Conservation (phyloP, 495 filamentous ascomycete species). For the Annulohypoxylon stygium region DNA sequence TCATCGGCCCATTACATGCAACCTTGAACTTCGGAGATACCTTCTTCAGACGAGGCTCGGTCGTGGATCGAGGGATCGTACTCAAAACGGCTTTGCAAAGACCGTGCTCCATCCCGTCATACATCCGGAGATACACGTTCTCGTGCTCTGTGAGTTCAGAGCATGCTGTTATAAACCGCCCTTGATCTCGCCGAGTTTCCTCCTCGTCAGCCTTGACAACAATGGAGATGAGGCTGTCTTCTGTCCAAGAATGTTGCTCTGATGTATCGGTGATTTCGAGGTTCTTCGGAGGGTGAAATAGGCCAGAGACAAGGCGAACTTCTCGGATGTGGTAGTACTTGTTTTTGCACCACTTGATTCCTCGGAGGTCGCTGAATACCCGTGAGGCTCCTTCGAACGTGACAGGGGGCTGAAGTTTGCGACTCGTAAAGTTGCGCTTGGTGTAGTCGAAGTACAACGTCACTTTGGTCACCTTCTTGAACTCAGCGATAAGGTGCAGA, state of each 20-base stretch:
- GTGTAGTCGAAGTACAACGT: neutral
- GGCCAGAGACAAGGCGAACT: neutral
- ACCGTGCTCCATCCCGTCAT: neutral
- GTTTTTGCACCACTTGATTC: neutral
- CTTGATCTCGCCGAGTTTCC: neutral
- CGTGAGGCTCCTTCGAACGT: neutral
- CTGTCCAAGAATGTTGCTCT: neutral
- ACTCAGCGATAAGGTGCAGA: neutral
- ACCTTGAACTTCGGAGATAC: slow-evolving; percentile 9
- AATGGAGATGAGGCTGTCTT: neutral
- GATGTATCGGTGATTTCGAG: neutral
- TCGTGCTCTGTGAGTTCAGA: neutral
- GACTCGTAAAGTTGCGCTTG: neutral
- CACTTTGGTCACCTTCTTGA: neutral
- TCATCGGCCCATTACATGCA: slow-evolving; percentile 5
- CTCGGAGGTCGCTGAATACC: neutral
- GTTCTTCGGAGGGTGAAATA: neutral
- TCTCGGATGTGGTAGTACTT: neutral
- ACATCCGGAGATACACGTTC: neutral
- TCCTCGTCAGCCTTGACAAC: neutral
- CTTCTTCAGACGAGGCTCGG: neutral
- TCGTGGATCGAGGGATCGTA: neutral
- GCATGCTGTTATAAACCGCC: neutral
- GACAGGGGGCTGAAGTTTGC: neutral
- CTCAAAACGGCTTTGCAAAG: neutral